Evolutionary conservation across 208 protist species (phyloP).

Genomic region (Trypanosoma vivax): DNA sequence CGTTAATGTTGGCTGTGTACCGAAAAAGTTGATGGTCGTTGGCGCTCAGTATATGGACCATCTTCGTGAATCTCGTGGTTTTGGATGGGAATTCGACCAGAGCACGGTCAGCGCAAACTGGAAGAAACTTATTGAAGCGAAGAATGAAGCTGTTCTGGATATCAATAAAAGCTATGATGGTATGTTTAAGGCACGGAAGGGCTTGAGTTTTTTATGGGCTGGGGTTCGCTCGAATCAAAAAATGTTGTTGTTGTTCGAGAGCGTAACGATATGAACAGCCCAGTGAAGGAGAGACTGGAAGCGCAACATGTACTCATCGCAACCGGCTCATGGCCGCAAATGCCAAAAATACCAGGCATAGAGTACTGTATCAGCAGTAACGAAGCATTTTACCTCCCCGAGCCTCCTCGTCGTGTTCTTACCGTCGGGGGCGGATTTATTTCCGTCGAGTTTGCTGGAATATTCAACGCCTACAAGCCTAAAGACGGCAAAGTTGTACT

Average conservation of each 20-base stretch:
- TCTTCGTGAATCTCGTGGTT: conserved; percentile 68
- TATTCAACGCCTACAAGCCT: conserved; percentile 88
- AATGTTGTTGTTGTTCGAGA: conserved; percentile 76
- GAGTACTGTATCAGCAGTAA: conserved; percentile 89
- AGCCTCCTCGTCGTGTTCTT: conserved; percentile 66
- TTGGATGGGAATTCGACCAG: conserved; percentile 75
- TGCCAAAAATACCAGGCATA: conserved; percentile 67
- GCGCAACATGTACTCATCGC: conserved; percentile 80
- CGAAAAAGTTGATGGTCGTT: conserved; percentile 87
- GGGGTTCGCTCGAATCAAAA: conserved; percentile 56
- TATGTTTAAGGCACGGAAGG: conserved; percentile 86
- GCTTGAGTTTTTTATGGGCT: conserved; percentile 80
- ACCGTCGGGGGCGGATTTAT: conserved; percentile 90
- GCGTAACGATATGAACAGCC: conserved; percentile 31
- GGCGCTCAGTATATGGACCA: conserved; percentile 77
- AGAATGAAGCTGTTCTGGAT: conserved; percentile 73
- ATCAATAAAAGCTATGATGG: conserved; percentile 90
- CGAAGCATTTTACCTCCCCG: conserved; percentile 84
- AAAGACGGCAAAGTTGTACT: conserved; percentile 55
- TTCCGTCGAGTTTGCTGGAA: conserved; percentile 85
- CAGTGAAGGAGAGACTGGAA: conserved; percentile 51
- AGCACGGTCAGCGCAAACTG: conserved; percentile 57
- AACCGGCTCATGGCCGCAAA: conserved; percentile 81
- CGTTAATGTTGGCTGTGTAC: conserved; percentile 85
- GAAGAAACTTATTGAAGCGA: conserved; percentile 81